Conservation (phyloP, 2,329 filamentous ascomycete genomes). For the Verruconis gallopava region DNA sequence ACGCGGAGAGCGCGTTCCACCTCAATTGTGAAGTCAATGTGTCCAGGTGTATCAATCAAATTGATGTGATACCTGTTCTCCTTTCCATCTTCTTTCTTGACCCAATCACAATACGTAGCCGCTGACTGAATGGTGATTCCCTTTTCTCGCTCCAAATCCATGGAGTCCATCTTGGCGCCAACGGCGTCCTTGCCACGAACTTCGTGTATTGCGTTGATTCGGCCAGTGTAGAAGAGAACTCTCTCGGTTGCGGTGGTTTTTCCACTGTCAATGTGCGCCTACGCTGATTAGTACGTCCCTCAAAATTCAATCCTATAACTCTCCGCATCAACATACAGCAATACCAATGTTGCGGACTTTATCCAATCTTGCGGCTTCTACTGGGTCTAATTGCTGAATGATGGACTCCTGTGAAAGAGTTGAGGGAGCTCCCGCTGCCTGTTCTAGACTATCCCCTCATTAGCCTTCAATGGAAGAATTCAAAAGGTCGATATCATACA, state of each 20-base stretch:
- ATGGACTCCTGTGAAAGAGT: constrained; percentile 50
- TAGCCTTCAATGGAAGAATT: not conserved
- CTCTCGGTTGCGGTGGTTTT: constrained; percentile 96
- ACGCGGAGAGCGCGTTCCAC: constrained; percentile 92
- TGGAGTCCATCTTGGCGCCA: constrained; percentile 98
- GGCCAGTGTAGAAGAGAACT: constrained; percentile 94
- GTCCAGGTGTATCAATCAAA: constrained; percentile 93
- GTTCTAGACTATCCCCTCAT: constrained; percentile 26
- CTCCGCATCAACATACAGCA: constrained; percentile 57
- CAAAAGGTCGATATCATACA: constrained; percentile 12
- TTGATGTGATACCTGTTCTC: constrained; percentile 95
- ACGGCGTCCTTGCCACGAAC: constrained; percentile 89
- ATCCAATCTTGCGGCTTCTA: constrained; percentile 64
- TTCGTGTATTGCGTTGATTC: constrained; percentile 95
- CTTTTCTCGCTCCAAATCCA: constrained; percentile 97
- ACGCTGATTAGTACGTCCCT: constrained; percentile 5
- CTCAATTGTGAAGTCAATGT: constrained; percentile 99
- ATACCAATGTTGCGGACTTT: constrained; percentile 95
- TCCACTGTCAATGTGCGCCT: constrained; percentile 96
- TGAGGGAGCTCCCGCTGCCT: constrained; percentile 44
- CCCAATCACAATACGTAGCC: constrained; percentile 95
- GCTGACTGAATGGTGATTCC: constrained; percentile 98
- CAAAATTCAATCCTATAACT: constrained; percentile 2
- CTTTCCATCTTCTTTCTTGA: constrained; percentile 64
- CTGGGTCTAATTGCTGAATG: constrained; percentile 66